Evolutionary conservation across 2,329 filamentous ascomycete genomes (phyloP), one percentile per base, ranked within the genome.

Genomic region (Paraphaeosphaeria minitans): DNA sequence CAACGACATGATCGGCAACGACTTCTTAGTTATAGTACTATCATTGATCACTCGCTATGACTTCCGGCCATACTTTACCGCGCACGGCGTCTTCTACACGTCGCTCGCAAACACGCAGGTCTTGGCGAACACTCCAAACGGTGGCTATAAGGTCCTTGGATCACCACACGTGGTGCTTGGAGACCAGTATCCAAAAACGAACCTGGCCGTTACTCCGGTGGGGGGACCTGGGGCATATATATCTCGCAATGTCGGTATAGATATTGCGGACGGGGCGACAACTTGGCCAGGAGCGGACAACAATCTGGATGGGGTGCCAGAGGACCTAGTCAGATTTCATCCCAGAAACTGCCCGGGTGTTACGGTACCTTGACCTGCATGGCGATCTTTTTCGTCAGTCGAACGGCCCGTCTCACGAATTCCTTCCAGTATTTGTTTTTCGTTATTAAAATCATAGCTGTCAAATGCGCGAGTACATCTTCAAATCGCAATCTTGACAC

Each of bases 141-240:
- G 21, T 27, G 48, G 48, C 22, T 41, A 51, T 8, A n/a, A 12
- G 21, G 3, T 14, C 22, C 48, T 41, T 10, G 48, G 48, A n/a
- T 51, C 48, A 9, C 33, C 48, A 3, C 48, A 51, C 27, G 33
- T 27, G 12, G 48, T 51, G 21, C 14, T 41, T 19, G 48, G 48
- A 12, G 22, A 39, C 33, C 48, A 51, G 33, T 51, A 51, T 27
- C 48, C 48, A 21, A 51, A 51, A 33, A 51, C 48, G 33, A 51
- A 51, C 21, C 33, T 51, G 10, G 39, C 33, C n/a, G 27, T 51
- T n/a, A 35, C 21, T 22, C 21, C 48, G 6, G 31, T n/a, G 6
- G 48, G 48, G 22, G 27, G 33, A 10, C 21, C 21, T 24, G 33
- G 48, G 21, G 48, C 48, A 29, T 51, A 51, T 41, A 2, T 41